These are phyloP conservation scores for Delonix regia DNA, from an alignment of 306 rosid genomes.

Conservation along the genomic window DNA sequence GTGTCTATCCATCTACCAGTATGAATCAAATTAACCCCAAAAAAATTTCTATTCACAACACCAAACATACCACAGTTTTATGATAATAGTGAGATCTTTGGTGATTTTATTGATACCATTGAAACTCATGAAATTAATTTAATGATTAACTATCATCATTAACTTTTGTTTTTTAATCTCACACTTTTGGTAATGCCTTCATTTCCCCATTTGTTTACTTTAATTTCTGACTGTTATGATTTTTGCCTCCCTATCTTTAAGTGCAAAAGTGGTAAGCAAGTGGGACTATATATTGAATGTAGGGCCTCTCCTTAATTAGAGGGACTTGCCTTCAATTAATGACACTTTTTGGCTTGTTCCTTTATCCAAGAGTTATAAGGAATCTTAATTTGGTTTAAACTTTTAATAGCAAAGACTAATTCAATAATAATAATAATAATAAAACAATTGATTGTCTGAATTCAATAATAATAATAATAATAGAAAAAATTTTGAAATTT, in stretches of 20 bases:
- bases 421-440: neutral
- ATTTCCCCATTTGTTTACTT: neutral
- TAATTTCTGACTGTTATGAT: neutral
- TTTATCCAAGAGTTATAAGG: neutral
- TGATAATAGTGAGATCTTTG: neutral
- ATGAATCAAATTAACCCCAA: neutral
- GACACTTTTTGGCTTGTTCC: neutral
- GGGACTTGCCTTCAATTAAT: neutral
- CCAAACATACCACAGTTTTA: neutral
- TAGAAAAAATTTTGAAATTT: too few relatives aligned
- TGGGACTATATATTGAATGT: neutral
- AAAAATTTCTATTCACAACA: neutral
- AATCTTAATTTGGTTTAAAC: neutral
- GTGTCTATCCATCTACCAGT: neutral
- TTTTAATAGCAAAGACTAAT: neutral
- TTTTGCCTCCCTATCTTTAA: neutral
- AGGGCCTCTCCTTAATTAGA: neutral
- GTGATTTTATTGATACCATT: neutral
- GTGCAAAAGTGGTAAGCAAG: neutral
- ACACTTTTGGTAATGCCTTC: neutral
- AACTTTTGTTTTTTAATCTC: neutral
- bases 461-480: neutral
- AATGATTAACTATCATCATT: neutral
- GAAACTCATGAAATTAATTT: neutral
- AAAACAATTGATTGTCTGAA: neutral